Evolutionary conservation across 164 flowering plant genomes (phyloP).

Genomic region (Aristolochia fimbriata): DNA sequence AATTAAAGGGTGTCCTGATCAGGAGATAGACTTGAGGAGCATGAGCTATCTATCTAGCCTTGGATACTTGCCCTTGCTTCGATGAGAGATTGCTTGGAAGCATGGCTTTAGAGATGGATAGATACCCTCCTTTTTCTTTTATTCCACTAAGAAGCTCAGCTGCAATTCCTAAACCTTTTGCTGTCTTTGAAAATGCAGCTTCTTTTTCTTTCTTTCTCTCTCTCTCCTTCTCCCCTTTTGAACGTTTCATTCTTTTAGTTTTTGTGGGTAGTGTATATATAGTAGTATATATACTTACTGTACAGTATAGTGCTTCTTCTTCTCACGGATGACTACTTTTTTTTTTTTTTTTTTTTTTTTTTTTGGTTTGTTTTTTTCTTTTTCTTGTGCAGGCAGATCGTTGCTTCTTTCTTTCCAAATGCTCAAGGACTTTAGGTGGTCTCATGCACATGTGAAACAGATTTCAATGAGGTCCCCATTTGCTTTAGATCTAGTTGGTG

Average conservation of each 20-base stretch:
- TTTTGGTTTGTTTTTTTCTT: neutral
- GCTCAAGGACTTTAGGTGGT: neutral
- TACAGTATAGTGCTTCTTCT: neutral
- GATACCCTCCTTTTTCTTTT: conserved; percentile 6
- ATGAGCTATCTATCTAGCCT: no score
- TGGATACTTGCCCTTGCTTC: conserved; percentile 16
- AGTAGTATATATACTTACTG: no score
- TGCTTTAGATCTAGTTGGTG: conserved; percentile 4
- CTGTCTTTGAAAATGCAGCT: conserved; percentile 2
- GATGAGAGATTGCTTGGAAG: conserved; percentile 6
- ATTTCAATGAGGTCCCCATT: conserved; percentile 1
- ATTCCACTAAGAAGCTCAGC: conserved; percentile 1
- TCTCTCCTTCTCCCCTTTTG: neutral
- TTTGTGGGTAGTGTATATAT: no score
- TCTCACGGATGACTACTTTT: no score
- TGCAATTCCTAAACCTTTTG: conserved; percentile 18
- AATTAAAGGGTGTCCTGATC: neutral
- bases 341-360: no score
- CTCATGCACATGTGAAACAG: conserved; percentile 7
- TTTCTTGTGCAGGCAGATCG: no score
- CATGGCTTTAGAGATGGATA: neutral
- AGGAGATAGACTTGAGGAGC: neutral
- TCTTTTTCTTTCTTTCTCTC: conserved; percentile 1
- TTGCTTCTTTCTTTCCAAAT: neutral
- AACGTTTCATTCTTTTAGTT: neutral